Evolutionary conservation across 2,329 filamentous ascomycete species (phyloP), one percentile per base, ranked within the genome.

Genomic region (Colletotrichum coccodes): DNA sequence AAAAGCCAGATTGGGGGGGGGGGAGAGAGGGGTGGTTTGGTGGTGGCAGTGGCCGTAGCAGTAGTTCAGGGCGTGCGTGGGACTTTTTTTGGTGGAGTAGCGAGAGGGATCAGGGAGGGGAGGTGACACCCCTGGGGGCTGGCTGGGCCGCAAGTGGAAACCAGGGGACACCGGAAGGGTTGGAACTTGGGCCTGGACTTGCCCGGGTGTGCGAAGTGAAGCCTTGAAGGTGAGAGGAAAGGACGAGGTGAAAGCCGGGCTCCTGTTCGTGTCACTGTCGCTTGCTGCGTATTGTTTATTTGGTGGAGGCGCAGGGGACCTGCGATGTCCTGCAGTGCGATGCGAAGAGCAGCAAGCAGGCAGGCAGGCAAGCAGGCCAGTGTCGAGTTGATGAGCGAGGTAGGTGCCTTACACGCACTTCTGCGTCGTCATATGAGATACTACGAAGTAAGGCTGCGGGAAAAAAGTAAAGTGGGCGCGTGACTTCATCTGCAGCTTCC

Each of bases 71-170:
- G 44, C 23, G 44, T 26, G n/a, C 23, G 18, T 18, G 14, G 44
- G 44, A 12, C 18, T 7, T 11, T 11, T 5, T 36, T 36, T 36
- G 34, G 52, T 38, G 26, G 53, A 9, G 16, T n/a, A n/a, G n/a
- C n/a, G n/a, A 42, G 38, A 44, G 23, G 18, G 23, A 42, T 38
- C 36, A 5, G 23, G 50, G 32, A 21, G 16, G 30, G 28, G 42
- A 47, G n/a, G 40, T 60, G 57, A 46, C 63, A 62, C 63, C 38
- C 58, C 30, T 62, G 40, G 38, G 44, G 18, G 30, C 46, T 46
- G 34, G 38, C 52, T 64, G 52, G 49, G 49, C 58, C 42, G 58
- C 8, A 44, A 28, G 36, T 54, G 50, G 23, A 59, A 57, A 57
- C 53, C 11, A 44, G 23, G 52, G 38, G 54, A 58, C 54, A 9